A percentile compares a stretch with the other conserved stretches of the same genome.
phyloP scores from a whole-genome alignment of 116 monocot species.

The Cymodocea nodosa region DNA sequence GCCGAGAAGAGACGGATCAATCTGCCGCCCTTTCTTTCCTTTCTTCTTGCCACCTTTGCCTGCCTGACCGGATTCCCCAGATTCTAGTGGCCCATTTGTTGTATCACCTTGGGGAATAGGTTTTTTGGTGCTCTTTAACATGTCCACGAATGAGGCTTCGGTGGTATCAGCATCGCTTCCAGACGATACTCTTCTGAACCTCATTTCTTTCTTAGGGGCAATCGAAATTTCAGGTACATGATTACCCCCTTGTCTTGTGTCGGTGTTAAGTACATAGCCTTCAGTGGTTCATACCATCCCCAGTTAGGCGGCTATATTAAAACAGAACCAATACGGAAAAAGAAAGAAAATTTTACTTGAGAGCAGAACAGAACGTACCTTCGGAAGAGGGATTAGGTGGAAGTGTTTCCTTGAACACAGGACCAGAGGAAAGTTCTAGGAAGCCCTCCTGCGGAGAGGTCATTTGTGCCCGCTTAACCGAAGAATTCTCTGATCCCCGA shows the following conservation, averaged over 20 bases:
- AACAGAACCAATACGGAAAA: neutral
- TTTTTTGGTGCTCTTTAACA: constrained; percentile 79
- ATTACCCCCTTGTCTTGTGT: constrained; percentile 12
- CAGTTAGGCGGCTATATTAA: neutral
- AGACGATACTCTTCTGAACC: constrained; percentile 25
- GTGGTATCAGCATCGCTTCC: constrained; percentile 23
- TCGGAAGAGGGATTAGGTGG: constrained; percentile 8
- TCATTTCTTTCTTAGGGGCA: constrained; percentile 29
- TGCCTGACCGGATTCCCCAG: constrained; percentile 12
- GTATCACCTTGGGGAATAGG: constrained; percentile 11
- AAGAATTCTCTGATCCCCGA: constrained; percentile 1
- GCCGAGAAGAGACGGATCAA: constrained; percentile 73
- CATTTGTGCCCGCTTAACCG: neutral
- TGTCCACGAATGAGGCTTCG: constrained; percentile 61
- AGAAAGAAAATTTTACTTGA: too few species aligned
- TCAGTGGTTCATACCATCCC: neutral
- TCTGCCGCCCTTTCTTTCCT: constrained; percentile 79
- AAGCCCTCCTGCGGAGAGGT: constrained; percentile 13
- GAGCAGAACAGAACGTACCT: constrained; percentile 9
- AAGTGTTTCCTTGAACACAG: constrained; percentile 11
- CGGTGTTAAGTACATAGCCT: constrained; percentile 5
- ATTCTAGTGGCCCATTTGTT: neutral
- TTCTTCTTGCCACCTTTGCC: constrained; percentile 52
- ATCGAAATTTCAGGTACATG: constrained; percentile 13
- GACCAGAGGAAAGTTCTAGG: constrained; percentile 4